Conservation (phyloP, 257 asterid species). For the Sherardia arvensis region DNA sequence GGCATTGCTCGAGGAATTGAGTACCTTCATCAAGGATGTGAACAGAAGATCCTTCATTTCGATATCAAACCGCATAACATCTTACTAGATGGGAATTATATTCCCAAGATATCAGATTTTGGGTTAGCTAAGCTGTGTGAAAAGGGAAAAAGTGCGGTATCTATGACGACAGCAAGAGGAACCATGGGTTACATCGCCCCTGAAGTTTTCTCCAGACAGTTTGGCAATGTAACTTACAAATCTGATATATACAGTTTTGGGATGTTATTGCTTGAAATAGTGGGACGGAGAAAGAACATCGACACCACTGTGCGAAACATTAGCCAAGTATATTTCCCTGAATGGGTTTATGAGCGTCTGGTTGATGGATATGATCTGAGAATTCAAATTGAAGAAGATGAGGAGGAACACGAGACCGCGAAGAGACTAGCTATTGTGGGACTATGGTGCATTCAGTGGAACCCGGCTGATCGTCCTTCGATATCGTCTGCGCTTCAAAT, state of each 20-base stretch:
- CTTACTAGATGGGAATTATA: background rate
- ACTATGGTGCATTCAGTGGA: constrained; percentile 5
- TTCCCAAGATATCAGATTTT: background rate
- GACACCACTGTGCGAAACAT: background rate
- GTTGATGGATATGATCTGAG: background rate
- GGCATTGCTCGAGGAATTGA: constrained; percentile 30
- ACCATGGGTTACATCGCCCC: background rate
- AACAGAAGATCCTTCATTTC: constrained; percentile 13
- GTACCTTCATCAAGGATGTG: constrained; percentile 15
- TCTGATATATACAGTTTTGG: background rate
- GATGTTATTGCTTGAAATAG: background rate
- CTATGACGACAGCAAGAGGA: background rate
- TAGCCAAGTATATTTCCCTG: constrained; percentile 1
- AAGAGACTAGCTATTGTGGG: background rate
- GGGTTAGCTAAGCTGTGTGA: background rate
- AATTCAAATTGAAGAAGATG: background rate
- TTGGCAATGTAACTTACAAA: background rate
- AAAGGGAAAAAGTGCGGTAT: background rate
- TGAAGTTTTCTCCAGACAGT: background rate
- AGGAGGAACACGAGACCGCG: background rate
- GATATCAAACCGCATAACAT: constrained; percentile 23
- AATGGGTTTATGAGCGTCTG: background rate
- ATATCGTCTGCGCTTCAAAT: background rate
- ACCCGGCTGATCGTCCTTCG: background rate
- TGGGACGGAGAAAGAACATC: background rate